Evolutionary conservation across 805 yeast species (phyloP), one percentile per base, ranked within the genome.

Genomic region (Nakazawaea wickerhamii): DNA sequence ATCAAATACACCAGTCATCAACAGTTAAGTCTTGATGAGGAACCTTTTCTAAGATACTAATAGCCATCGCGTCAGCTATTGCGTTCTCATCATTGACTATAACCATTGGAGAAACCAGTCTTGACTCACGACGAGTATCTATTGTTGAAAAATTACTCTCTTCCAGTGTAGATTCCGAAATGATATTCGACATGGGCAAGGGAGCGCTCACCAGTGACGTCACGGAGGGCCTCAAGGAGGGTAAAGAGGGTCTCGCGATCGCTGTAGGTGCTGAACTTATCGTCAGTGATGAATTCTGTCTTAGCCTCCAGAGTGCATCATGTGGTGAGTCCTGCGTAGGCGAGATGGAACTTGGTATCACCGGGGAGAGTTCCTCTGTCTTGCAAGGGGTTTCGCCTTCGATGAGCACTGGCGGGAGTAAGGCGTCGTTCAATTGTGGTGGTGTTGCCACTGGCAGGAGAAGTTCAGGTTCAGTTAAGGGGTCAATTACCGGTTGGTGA

Each of bases 11-110:
- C 46, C 46, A 43, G 22, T 43, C 46, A 3, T 43, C 43, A 17
- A 38, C 40, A 28, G 36, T 35, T 13, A 38, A 19, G 13, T 27
- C 36, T 15, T 28, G 25, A 19, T 40, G 41, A 18, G 44, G 48
- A 36, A 48, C 47, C 22, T 41, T 42, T 27, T 45, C 50, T 36
- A 48, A 37, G 23, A 48, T 48, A 26, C 47, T 43, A 28, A 43
- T 45, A 18, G 49, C 49, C 50, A 48, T 45, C 3, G 50, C 50
- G 32, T 48, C 50, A 8, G 50, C 50, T 14, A 45, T 14, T 14
- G 40, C 48, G 34, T 48, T 43, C 15, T 45, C 50, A 30, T 15
- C 36, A 9, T 22, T 22, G n/a, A 13, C 21, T 20, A 25, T 27
- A 19, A 15, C 5, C 25, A 10, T 27, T 4, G 38, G 27, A 11